Percentiles rank a stretch among this genome's conserved stretches.
These are phyloP conservation scores for Brettanomyces nanus DNA, from an alignment of 805 yeast genomes.

Conservation along the genomic window DNA sequence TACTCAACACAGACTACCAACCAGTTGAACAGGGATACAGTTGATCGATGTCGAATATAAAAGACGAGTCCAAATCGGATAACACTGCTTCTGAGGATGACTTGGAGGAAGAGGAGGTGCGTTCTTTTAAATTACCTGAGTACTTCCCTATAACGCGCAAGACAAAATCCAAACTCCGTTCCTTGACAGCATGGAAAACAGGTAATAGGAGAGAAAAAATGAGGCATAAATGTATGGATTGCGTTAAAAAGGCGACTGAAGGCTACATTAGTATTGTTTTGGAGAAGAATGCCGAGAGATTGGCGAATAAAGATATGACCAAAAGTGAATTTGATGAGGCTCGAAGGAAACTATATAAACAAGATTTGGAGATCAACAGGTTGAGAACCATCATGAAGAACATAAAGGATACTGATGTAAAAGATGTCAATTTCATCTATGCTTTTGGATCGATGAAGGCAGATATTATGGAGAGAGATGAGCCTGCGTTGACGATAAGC, in stretches of 20 bases:
- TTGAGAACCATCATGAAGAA: constrained; percentile 5
- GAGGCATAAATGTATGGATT: constrained; percentile 3
- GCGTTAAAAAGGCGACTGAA: constrained; percentile 9
- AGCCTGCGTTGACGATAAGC: constrained; percentile 18
- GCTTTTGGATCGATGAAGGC: constrained; percentile 13
- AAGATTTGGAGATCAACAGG: constrained; percentile 11
- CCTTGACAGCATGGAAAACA: neutral
- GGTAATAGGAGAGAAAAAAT: neutral
- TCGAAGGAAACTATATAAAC: constrained; percentile 8
- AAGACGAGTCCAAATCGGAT: too few relatives aligned
- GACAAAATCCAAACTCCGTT: constrained; percentile 8
- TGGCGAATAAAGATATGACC: constrained; percentile 8
- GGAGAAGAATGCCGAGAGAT: constrained; percentile 13
- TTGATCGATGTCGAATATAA: too few relatives aligned
- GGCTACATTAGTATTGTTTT: constrained; percentile 12
- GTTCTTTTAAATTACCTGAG: constrained; percentile 11
- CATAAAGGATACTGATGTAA: constrained; percentile 5
- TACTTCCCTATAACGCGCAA: constrained; percentile 17
- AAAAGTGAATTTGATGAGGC: constrained; percentile 9
- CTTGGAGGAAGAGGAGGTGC: neutral
- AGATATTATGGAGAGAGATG: constrained; percentile 15
- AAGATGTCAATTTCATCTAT: constrained; percentile 9
- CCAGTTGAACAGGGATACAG: too few relatives aligned
- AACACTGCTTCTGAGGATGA: too few relatives aligned
- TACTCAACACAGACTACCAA: too few relatives aligned